Evolutionary conservation across 2,329 filamentous ascomycete genomes (phyloP).

Genomic region (Cercospora janseana): DNA sequence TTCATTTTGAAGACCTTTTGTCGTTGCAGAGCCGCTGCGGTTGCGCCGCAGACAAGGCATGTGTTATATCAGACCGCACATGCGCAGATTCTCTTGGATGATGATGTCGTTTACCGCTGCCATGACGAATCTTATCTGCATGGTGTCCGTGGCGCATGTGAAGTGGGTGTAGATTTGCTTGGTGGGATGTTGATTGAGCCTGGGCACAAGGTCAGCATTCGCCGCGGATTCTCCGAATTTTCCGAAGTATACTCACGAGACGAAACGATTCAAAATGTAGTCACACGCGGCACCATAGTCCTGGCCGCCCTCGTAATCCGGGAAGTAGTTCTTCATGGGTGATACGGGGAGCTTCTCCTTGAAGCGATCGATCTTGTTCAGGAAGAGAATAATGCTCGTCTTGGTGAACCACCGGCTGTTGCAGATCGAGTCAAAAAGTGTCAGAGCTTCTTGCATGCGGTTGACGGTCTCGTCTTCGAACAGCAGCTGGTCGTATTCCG

Average conservation of each 20-base stretch:
- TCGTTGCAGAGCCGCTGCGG: no score
- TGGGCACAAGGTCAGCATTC: slow-evolving; percentile 26
- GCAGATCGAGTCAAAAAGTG: slow-evolving; percentile 69
- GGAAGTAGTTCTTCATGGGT: slow-evolving; percentile 75
- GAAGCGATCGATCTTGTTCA: slow-evolving; percentile 74
- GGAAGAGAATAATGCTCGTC: slow-evolving; percentile 69
- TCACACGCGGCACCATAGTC: slow-evolving; percentile 96
- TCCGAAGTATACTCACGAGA: slow-evolving; percentile 46
- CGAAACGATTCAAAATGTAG: slow-evolving; percentile 98
- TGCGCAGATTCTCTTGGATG: slow-evolving; percentile 97
- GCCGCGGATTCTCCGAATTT: neutral
- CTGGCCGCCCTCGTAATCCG: slow-evolving; percentile 83
- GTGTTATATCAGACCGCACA: slow-evolving; percentile 93
- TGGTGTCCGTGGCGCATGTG: slow-evolving; percentile 97
- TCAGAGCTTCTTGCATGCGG: slow-evolving; percentile 71
- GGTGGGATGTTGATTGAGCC: slow-evolving; percentile 94
- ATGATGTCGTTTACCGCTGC: slow-evolving; percentile 99
- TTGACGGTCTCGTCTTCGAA: slow-evolving; percentile 90
- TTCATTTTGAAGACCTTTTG: no score
- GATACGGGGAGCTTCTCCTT: slow-evolving; percentile 71
- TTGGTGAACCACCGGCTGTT: slow-evolving; percentile 72
- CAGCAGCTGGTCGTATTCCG: slow-evolving; percentile 91
- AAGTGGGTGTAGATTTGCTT: slow-evolving; percentile 99
- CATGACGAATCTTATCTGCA: slow-evolving; percentile 99
- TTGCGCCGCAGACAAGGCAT: slow-evolving; percentile 7